Percentiles rank a stretch among this genome's conserved stretches.
Conservation (phyloP, 108 stramenopile species). For the Cyclotella baltica region DNA sequence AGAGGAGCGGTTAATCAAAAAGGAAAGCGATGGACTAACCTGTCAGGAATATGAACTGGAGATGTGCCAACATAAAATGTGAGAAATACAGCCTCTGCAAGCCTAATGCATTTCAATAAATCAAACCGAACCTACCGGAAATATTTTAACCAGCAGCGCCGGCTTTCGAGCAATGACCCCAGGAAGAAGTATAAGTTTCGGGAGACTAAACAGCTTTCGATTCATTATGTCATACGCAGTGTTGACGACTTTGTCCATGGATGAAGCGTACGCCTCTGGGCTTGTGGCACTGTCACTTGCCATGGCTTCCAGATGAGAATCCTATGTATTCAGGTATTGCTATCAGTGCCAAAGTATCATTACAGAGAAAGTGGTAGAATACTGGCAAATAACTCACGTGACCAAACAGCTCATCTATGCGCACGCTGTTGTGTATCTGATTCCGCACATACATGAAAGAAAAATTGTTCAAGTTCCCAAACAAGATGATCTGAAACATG, state of each 20-base stretch:
- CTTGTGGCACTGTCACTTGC: conserved; percentile 76
- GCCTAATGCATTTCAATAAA: neutral
- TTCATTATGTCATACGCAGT: conserved; percentile 70
- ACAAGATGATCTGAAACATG: conserved; percentile 86
- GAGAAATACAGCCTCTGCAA: neutral
- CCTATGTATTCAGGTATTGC: conserved; percentile 19
- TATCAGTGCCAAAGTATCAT: no score
- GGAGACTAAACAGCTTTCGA: conserved; percentile 88
- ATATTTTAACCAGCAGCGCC: conserved; percentile 74
- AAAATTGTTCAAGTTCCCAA: conserved; percentile 84
- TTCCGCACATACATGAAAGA: conserved; percentile 78
- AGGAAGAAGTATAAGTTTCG: conserved; percentile 82
- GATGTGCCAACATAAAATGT: neutral
- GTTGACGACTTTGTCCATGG: conserved; percentile 76
- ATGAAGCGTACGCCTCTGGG: conserved; percentile 72
- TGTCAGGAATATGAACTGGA: conserved; percentile 68
- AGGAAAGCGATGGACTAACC: neutral
- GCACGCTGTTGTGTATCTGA: conserved; percentile 80
- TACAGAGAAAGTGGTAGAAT: no score
- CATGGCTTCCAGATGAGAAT: conserved; percentile 72
- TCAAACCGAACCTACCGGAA: conserved; percentile 44
- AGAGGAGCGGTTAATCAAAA: neutral
- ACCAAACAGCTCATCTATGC: conserved; percentile 82
- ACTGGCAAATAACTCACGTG: conserved; percentile 35
- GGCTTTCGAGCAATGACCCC: conserved; percentile 81